phyloP scores from a whole-genome alignment of 139 green algal genomes.

The Chlamydomonas schloesseri region DNA sequence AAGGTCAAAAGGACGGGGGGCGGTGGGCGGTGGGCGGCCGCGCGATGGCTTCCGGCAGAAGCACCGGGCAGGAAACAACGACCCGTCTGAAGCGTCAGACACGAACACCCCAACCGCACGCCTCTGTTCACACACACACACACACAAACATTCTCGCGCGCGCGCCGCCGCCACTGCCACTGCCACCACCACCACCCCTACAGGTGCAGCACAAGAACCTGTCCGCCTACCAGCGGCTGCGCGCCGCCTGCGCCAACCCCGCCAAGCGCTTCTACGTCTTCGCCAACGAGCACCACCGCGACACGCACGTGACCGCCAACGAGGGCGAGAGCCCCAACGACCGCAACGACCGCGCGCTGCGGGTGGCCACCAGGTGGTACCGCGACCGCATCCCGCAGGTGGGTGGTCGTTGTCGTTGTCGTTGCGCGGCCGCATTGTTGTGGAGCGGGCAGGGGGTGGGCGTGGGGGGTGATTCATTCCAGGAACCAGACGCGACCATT shows the following conservation, averaged over 20 bases:
- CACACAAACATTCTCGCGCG: too few relatives aligned
- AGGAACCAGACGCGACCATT: too few relatives aligned
- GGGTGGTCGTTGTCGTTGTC: too few relatives aligned
- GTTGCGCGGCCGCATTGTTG: not conserved
- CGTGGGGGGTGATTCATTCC: too few relatives aligned
- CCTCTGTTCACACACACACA: too few relatives aligned
- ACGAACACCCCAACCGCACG: too few relatives aligned
- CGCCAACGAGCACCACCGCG: constrained; percentile 94
- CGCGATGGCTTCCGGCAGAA: too few relatives aligned
- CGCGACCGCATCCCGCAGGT: constrained; percentile 31
- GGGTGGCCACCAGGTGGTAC: constrained; percentile 88
- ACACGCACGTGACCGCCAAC: constrained; percentile 79
- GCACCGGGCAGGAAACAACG: too few relatives aligned
- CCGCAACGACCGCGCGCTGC: constrained; percentile 98
- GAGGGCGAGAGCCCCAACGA: constrained; percentile 93
- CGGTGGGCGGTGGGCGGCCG: too few relatives aligned
- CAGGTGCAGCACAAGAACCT: constrained; percentile 84
- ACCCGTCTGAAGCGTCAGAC: too few relatives aligned
- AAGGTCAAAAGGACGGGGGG: too few relatives aligned
- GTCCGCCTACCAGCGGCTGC: constrained; percentile 83
- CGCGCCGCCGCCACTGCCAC: not conserved
- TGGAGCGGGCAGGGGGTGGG: too few relatives aligned
- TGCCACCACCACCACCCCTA: not conserved
- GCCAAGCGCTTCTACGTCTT: constrained; percentile 95
- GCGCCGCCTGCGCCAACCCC: constrained; percentile 64